Evolutionary conservation across 192 early-diverging fungal genomes (phyloP).

Genomic region (Gaertneriomyces sp.): DNA sequence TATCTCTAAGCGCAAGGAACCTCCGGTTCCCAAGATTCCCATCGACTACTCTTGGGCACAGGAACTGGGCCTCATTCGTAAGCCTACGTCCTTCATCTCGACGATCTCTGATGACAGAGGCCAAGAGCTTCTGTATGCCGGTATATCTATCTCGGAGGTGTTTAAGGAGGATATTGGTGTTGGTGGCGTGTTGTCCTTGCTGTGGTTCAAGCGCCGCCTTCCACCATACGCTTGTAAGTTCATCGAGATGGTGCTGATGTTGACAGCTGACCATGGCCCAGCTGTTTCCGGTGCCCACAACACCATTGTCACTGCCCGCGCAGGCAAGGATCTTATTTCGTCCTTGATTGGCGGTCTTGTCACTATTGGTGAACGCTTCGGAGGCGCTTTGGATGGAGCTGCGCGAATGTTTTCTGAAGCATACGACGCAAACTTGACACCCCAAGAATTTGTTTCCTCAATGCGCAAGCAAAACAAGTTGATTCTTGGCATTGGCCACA

Average conservation of each 20-base stretch:
- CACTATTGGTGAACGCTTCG: constrained; percentile 97
- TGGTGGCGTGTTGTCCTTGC: constrained; percentile 90
- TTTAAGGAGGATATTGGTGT: constrained; percentile 99
- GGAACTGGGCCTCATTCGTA: constrained; percentile 96
- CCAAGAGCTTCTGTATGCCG: constrained; percentile 96
- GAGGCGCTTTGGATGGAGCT: constrained; percentile 95
- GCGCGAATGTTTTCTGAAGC: constrained; percentile 86
- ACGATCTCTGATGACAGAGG: constrained; percentile 99
- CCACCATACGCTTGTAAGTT: constrained; percentile 94
- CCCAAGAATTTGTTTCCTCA: constrained; percentile 90
- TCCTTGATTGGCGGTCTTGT: constrained; percentile 91
- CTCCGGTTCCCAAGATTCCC: constrained; percentile 95
- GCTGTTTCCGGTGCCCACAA: constrained; percentile 86
- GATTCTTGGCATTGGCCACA: constrained; percentile 98
- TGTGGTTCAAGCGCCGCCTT: constrained; percentile 98
- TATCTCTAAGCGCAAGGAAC: constrained; percentile 74
- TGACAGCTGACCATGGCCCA: constrained; percentile 98
- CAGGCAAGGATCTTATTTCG: constrained; percentile 95
- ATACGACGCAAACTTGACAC: constrained; percentile 88
- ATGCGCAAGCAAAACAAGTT: constrained; percentile 96
- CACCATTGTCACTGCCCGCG: constrained; percentile 80
- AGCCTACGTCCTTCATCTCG: constrained; percentile 96
- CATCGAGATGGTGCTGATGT: constrained; percentile 99
- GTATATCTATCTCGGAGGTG: constrained; percentile 97
- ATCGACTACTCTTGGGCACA: constrained; percentile 99